Evolutionary conservation across 805 yeast species (phyloP).

Genomic region (Hanseniaspora guilliermondii): DNA sequence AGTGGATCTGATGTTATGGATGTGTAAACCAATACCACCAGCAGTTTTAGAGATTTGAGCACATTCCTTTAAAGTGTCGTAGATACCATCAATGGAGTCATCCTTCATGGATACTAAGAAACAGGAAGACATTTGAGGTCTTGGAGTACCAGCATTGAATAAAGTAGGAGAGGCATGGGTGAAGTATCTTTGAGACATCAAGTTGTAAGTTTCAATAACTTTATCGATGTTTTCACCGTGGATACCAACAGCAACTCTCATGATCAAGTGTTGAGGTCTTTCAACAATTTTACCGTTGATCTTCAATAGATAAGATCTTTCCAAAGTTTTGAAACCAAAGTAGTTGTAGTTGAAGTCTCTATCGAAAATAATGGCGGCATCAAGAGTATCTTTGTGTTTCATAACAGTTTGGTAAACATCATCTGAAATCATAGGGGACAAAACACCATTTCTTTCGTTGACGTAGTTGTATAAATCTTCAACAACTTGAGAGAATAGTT

Average conservation of each 20-base stretch:
- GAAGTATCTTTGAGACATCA: slow-evolving; percentile 78
- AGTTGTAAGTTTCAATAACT: slow-evolving; percentile 69
- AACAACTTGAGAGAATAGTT: slow-evolving; percentile 67
- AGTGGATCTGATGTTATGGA: slow-evolving; percentile 72
- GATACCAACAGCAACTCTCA: slow-evolving; percentile 87
- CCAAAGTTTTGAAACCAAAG: slow-evolving; percentile 87
- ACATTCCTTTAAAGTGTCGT: slow-evolving; percentile 72
- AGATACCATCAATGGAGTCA: slow-evolving; percentile 92
- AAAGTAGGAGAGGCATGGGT: slow-evolving; percentile 93
- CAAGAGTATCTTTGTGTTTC: slow-evolving; percentile 51
- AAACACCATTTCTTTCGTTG: slow-evolving; percentile 65
- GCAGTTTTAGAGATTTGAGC: slow-evolving; percentile 89
- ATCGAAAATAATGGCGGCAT: slow-evolving; percentile 60
- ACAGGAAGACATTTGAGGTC: slow-evolving; percentile 81
- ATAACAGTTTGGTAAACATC: slow-evolving; percentile 51
- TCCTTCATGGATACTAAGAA: slow-evolving; percentile 83
- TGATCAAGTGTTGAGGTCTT: slow-evolving; percentile 79
- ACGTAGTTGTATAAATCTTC: slow-evolving; percentile 61
- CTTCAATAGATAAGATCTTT: slow-evolving; percentile 68
- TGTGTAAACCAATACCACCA: slow-evolving; percentile 89
- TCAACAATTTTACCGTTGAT: slow-evolving; percentile 60
- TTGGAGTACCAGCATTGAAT: slow-evolving; percentile 83
- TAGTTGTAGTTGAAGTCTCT: slow-evolving; percentile 70
- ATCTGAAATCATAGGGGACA: slow-evolving; percentile 58
- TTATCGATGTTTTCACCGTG: slow-evolving; percentile 56